phyloP scores from a whole-genome alignment of 2,329 filamentous ascomycete genomes.

The Nectriaceae sp. region DNA sequence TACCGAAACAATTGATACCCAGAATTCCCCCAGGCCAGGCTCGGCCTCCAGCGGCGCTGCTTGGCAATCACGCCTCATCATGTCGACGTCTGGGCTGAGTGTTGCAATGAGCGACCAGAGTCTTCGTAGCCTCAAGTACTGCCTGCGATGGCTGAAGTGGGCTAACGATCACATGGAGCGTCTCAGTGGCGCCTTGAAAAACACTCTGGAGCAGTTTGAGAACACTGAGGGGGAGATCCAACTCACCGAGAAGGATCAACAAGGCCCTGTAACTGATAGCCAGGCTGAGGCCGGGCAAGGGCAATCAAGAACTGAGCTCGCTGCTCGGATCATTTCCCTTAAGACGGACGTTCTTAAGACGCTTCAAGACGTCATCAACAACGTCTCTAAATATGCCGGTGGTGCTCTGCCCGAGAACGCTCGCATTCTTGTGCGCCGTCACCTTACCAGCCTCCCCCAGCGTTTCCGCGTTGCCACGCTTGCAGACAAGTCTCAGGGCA shows the following conservation, averaged over 20 bases:
- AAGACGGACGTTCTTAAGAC: slow-evolving; percentile 74
- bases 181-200: slow-evolving; percentile 72
- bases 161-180: slow-evolving; percentile 80
- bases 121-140: slow-evolving; percentile 80
- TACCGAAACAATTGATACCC: slow-evolving; percentile 54
- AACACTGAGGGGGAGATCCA: slow-evolving; percentile 34
- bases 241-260: slow-evolving; percentile 10
- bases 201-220: slow-evolving; percentile 81
- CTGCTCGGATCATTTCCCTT: slow-evolving; percentile 66
- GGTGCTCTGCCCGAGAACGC: slow-evolving; percentile 90
- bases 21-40: slow-evolving; percentile 29
- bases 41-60: slow-evolving; percentile 36
- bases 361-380: slow-evolving; percentile 78
- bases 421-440: slow-evolving; percentile 75
- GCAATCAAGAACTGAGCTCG: slow-evolving; percentile 45
- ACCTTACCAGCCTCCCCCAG: slow-evolving; percentile 82
- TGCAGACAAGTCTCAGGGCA: slow-evolving; percentile 27
- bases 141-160: slow-evolving; percentile 76
- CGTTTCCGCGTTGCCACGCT: slow-evolving; percentile 76
- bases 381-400: slow-evolving; percentile 88
- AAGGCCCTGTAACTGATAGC: slow-evolving; percentile 6
- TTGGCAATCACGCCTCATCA: slow-evolving; percentile 84
- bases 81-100: slow-evolving; percentile 87
- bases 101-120: slow-evolving; percentile 91
- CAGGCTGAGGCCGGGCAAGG: slow-evolving; percentile 19